Base-by-base conservation (phyloP, 129 eudicot genomes). In the Ambrosia artemisiifolia region DNA sequence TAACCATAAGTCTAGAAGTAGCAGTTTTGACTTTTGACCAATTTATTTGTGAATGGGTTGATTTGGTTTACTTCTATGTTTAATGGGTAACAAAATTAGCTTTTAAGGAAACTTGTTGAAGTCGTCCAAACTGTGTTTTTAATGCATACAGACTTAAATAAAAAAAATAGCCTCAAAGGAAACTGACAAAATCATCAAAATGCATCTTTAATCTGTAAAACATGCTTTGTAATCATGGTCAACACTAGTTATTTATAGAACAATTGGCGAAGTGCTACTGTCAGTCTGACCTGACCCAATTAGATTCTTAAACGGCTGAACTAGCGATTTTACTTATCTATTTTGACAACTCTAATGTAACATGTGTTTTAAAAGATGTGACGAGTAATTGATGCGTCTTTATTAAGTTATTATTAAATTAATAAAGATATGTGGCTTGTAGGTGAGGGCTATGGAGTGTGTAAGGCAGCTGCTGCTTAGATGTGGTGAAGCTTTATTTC, bases 361-460 rank as follows among this genome's bases (percentile, higher is more conserved):
- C 18, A 5, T 13, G 13, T 60, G n/a, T n/a, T n/a, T n/a, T 9
- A 9, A 20, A 56, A 56, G n/a, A 20, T 2, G 42, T 40, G 60
- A 74, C 20, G 2, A 49, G 71, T 36, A 36, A 65, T 49, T 49
- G 32, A 19, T 49, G 40, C 62, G 33, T 54, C 16, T 18, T 69
- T 10, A 16, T 63, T 6, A 6, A 36, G 42, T 4, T 70, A 14
- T 70, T n/a, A 3, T 57, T 71, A 35, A 24, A 24, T 35, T 5
- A 19, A 42, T 38, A 9, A 16, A 46, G 51, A 72, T 17, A 0
- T 34, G 69, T 59, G 69, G 69, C 35, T 50, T 78, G 19, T 74
- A 94, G 99, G 99, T 94, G 61, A 88, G 96, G 73, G 92, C 99
- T 63, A 88, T 88, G 83, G 99, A 94, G 69, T 90, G 97, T 78